phyloP scores from a whole-genome alignment of 1,284 basidiomycete genomes.

The Sanghuangporus sanghuang region DNA sequence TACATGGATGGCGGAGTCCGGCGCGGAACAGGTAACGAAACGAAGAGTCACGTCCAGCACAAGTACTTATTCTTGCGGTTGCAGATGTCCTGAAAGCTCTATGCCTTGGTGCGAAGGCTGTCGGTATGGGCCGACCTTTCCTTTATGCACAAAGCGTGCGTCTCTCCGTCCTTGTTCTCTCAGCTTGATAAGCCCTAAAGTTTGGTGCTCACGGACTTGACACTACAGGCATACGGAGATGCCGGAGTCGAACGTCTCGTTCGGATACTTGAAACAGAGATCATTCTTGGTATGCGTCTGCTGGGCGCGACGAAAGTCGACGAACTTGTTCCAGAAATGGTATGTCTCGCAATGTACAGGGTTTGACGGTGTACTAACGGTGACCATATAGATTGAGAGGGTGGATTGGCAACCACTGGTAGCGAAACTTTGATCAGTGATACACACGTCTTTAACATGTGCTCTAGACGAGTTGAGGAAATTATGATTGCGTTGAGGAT shows the following conservation, averaged over 20 bases:
- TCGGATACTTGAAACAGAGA: slow-evolving; percentile 76
- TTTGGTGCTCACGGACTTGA: slow-evolving; percentile 10
- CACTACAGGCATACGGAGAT: slow-evolving; percentile 69
- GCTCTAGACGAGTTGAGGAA: no score
- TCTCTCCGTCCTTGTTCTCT: slow-evolving; percentile 3
- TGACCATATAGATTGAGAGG: slow-evolving; percentile 6
- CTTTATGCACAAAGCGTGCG: slow-evolving; percentile 85
- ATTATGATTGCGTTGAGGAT: no score
- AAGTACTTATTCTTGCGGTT: not conserved
- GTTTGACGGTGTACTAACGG: not conserved
- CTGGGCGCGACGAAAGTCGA: slow-evolving; percentile 69
- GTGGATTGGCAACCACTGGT: slow-evolving; percentile 13
- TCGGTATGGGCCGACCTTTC: slow-evolving; percentile 86
- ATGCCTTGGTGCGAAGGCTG: slow-evolving; percentile 85
- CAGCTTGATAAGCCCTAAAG: not conserved
- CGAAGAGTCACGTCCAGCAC: not conserved
- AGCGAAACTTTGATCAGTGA: slow-evolving; percentile 1
- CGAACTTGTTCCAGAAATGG: slow-evolving; percentile 79
- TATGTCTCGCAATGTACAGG: slow-evolving; percentile 28
- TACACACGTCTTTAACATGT: no score
- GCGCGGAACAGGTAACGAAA: slow-evolving; percentile 67
- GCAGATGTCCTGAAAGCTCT: slow-evolving; percentile 86
- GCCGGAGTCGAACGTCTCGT: slow-evolving; percentile 75
- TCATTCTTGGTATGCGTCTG: slow-evolving; percentile 73
- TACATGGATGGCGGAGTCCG: slow-evolving; percentile 87